Evolutionary conservation across 1,284 basidiomycete species (phyloP).

Genomic region (Sporisorium sorghi): DNA sequence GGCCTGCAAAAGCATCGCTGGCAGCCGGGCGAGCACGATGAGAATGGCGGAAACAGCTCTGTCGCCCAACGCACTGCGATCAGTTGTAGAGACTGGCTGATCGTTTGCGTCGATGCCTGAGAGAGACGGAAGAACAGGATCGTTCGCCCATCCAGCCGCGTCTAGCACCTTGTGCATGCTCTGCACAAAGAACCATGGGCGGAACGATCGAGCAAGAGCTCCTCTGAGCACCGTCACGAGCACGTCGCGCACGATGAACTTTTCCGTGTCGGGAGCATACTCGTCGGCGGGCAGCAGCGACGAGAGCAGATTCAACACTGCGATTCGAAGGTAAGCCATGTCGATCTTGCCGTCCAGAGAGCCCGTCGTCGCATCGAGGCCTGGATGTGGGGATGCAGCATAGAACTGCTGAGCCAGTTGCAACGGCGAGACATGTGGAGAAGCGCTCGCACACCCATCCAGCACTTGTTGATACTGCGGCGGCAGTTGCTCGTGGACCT

Average conservation of each 20-base stretch:
- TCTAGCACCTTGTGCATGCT: conserved; percentile 48
- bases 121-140: conserved; percentile 9
- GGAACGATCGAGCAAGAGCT: conserved; percentile 30
- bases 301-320: conserved; percentile 30
- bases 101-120: background rate
- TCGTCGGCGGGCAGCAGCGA: conserved; percentile 48
- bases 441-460: background rate
- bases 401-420: conserved; percentile 29
- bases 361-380: conserved; percentile 20
- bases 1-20: conserved; percentile 18
- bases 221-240: conserved; percentile 45
- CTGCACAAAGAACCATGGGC: conserved; percentile 54
- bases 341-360: conserved; percentile 46
- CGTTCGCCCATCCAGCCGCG: conserved; percentile 24
- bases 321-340: conserved; percentile 37
- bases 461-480: conserved; percentile 4
- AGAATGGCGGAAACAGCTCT: background rate
- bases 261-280: conserved; percentile 46
- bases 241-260: conserved; percentile 51
- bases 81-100: background rate
- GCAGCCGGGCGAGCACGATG: conserved; percentile 18
- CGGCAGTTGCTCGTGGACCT: conserved; percentile 9
- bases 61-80: background rate
- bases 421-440: conserved; percentile 5
- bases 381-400: conserved; percentile 37